A percentile compares a stretch with the other conserved stretches of the same genome.
These are phyloP conservation scores for Persicaria tinctoria DNA, from an alignment of 148 eudicot species.

Conservation along the genomic window DNA sequence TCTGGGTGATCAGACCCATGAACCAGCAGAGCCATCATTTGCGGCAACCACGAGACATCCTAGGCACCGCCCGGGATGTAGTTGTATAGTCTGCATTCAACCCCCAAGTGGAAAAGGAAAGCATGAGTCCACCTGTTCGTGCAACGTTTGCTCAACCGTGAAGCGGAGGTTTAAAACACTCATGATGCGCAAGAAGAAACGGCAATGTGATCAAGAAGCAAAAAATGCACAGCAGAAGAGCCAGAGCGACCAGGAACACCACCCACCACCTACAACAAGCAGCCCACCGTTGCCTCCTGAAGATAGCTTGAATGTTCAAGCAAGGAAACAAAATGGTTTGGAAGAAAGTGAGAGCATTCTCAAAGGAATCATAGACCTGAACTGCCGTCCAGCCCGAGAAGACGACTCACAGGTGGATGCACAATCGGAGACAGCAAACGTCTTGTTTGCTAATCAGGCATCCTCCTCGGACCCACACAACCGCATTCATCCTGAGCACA, in stretches of 20 bases:
- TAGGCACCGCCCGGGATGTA: conserved; percentile 88
- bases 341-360: conserved; percentile 26
- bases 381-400: conserved; percentile 57
- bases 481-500: not conserved
- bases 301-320: conserved; percentile 1
- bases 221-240: conserved; percentile 38
- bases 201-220: conserved; percentile 50
- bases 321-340: not conserved
- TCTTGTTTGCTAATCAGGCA: not conserved
- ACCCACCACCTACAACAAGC: conserved; percentile 10
- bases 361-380: conserved; percentile 63
- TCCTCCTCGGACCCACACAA: not conserved
- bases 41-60: conserved; percentile 81
- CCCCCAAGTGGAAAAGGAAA: conserved; percentile 93
- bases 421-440: conserved; percentile 24
- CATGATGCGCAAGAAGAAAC: conserved; percentile 67
- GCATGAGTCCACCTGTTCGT: conserved; percentile 69
- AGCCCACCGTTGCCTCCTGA: conserved; percentile 15
- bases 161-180: conserved; percentile 76
- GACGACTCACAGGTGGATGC: conserved; percentile 36
- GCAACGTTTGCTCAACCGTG: conserved; percentile 76
- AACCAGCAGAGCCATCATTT: conserved; percentile 36
- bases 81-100: conserved; percentile 91
- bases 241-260: conserved; percentile 14
- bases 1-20: conserved; percentile 43